Evolutionary conservation across 306 rosid species (phyloP).

Genomic region (Trifolium repens): DNA sequence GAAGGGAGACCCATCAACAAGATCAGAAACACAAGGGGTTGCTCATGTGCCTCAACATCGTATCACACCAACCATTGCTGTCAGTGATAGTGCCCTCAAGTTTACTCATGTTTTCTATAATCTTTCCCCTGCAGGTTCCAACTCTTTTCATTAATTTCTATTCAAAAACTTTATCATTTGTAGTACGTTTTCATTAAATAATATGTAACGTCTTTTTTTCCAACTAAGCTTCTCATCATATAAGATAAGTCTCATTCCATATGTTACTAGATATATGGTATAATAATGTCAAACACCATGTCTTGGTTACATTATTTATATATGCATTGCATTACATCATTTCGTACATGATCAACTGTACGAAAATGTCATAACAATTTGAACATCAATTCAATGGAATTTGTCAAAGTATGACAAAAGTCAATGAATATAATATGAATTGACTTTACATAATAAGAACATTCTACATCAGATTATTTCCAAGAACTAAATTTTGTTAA

Average conservation of each 20-base stretch:
- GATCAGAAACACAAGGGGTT: constrained; percentile 36
- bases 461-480: neutral
- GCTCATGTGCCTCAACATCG: constrained; percentile 51
- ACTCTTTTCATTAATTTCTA: neutral
- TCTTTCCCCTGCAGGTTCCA: constrained; percentile 83
- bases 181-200: neutral
- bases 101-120: constrained; percentile 88
- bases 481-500: no score
- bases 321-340: neutral
- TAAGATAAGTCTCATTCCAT: neutral
- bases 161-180: neutral
- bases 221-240: constrained; percentile 28
- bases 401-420: neutral
- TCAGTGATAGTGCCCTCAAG: constrained; percentile 82
- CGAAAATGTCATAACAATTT: neutral
- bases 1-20: constrained; percentile 75
- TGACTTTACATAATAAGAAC: neutral
- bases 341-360: constrained; percentile 3
- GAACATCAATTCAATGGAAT: neutral
- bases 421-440: neutral
- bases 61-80: constrained; percentile 56
- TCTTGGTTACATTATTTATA: neutral
- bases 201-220: neutral
- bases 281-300: neutral
- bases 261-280: neutral